phyloP scores from a whole-genome alignment of 2,329 filamentous ascomycete species.

The Microdochium nivale region DNA sequence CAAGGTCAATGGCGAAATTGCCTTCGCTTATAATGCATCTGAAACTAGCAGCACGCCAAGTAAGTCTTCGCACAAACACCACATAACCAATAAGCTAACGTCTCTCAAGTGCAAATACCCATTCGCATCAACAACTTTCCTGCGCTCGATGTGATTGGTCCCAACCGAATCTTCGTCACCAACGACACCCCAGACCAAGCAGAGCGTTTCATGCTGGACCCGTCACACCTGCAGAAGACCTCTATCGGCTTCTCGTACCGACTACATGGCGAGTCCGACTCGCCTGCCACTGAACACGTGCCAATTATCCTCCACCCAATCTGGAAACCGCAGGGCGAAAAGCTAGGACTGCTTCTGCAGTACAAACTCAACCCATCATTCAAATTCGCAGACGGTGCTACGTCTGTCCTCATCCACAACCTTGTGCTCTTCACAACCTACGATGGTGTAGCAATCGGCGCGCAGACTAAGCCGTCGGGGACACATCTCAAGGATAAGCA shows the following conservation, averaged over 20 bases:
- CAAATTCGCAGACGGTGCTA: constrained; percentile 26
- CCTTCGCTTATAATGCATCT: constrained; percentile 66
- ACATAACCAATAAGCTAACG: constrained; percentile 84
- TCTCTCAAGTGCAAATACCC: constrained; percentile 55
- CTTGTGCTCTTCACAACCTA: constrained; percentile 66
- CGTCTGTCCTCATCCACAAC: constrained; percentile 58
- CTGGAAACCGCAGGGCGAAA: constrained; percentile 79
- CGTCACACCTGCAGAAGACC: constrained; percentile 64
- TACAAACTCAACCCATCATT: constrained; percentile 75
- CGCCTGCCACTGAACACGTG: constrained; percentile 44
- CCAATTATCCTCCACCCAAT: constrained; percentile 65
- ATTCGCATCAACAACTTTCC: constrained; percentile 84
- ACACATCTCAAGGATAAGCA: constrained; percentile 71
- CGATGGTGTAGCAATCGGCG: constrained; percentile 57
- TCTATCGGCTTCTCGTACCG: constrained; percentile 89
- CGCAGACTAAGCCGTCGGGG: constrained; percentile 72
- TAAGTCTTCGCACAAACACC: constrained; percentile 47
- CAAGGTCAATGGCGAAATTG: constrained; percentile 79
- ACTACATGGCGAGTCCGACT: constrained; percentile 58
- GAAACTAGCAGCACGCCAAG: constrained; percentile 37
- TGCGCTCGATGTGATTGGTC: constrained; percentile 83
- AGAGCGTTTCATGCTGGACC: constrained; percentile 72
- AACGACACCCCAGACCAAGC: constrained; percentile 55
- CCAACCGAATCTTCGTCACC: constrained; percentile 84
- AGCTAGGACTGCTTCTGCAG: constrained; percentile 77